These are phyloP conservation scores for Calonectria pseudoturangicola DNA, from an alignment of 2,329 filamentous ascomycete species.

Conservation along the genomic window DNA sequence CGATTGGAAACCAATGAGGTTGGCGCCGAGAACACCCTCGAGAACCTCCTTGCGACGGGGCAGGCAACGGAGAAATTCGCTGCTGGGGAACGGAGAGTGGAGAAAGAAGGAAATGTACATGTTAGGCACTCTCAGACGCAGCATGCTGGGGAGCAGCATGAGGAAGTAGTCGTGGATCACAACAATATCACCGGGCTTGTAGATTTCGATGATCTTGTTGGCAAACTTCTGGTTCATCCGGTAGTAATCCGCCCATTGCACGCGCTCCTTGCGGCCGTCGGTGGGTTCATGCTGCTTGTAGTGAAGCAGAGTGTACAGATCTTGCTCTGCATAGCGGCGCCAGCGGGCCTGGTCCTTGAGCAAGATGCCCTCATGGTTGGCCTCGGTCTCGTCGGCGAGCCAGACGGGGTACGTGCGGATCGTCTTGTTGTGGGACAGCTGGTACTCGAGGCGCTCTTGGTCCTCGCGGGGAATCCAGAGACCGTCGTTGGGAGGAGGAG, in stretches of 20 bases:
- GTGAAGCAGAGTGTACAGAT: conserved; percentile 94
- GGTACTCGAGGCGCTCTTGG: conserved; percentile 82
- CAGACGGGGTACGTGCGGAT: conserved; percentile 92
- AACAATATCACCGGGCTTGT: conserved; percentile 94
- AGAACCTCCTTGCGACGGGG: conserved; percentile 92
- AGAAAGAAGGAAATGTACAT: conserved; percentile 97
- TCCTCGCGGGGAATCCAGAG: conserved; percentile 83
- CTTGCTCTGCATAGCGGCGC: conserved; percentile 92
- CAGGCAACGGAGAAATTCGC: conserved; percentile 93
- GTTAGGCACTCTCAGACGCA: conserved; percentile 89
- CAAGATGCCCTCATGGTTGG: conserved; percentile 78
- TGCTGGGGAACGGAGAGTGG: conserved; percentile 95
- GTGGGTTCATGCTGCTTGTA: conserved; percentile 96
- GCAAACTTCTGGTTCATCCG: conserved; percentile 95
- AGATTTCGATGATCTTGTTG: conserved; percentile 89
- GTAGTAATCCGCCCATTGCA: conserved; percentile 94
- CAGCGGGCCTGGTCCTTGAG: conserved; percentile 90
- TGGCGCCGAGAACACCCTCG: conserved; percentile 91
- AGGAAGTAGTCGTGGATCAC: conserved; percentile 97
- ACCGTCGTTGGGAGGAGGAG: conserved; percentile 79
- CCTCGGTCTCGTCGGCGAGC: conserved; percentile 86
- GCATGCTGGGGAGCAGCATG: conserved; percentile 89
- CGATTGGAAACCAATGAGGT: conserved; percentile 96
- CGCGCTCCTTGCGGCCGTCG: conserved; percentile 86
- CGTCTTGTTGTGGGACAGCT: conserved; percentile 82